Base-by-base conservation (phyloP, 2,329 filamentous ascomycete genomes). In the Balansia obtecta region DNA sequence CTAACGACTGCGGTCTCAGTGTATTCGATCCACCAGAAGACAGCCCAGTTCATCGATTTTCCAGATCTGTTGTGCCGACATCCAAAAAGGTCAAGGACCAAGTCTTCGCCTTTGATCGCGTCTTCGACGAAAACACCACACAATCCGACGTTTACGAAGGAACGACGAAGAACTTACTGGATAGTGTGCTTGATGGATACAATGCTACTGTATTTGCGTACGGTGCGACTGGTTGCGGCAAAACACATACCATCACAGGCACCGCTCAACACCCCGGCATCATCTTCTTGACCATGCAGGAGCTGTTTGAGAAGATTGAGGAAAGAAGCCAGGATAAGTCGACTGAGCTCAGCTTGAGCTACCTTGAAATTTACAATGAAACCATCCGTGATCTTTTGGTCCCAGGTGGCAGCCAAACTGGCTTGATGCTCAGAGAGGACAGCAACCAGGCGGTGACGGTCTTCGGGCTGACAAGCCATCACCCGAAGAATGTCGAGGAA, bases 171-270 rank as follows among this genome's bases (percentile, higher is more conserved):
- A 80, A 73, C 50, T 78, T 98, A n/a, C 79, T 98, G 54, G 91
- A 97, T 65, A 96, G 85, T 63, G 90, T 98, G 15, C 75, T 98
- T 52, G 90, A 98, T 58, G 93, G 93, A 57, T 98, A 96, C 75
- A 98, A 98, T 73, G 93, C 93, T 45, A 98, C 93, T 0, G 93
- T 98, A 4, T 98, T 98, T 65, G 93, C 93, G 46, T 98, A 98
- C 67, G 93, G 93, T 58, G 93, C 93, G 39, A 98, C 93, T 0
- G 93, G 93, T 39, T 98, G 93, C 67, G 93, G 93, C 67, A 98
- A 98, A 72, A 98, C 93, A 22, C 93, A 98, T 67, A 98, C 93
- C 10, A 98, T 98, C 61, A 88, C 85, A 3, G 93, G 93, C 57
- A 96, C 91, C 0, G 71, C 88, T 1, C 86, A 95, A 64, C 86